Evolutionary conservation across 2,329 filamentous ascomycete species (phyloP).

Genomic region (Endoconidiophora laricicola): DNA sequence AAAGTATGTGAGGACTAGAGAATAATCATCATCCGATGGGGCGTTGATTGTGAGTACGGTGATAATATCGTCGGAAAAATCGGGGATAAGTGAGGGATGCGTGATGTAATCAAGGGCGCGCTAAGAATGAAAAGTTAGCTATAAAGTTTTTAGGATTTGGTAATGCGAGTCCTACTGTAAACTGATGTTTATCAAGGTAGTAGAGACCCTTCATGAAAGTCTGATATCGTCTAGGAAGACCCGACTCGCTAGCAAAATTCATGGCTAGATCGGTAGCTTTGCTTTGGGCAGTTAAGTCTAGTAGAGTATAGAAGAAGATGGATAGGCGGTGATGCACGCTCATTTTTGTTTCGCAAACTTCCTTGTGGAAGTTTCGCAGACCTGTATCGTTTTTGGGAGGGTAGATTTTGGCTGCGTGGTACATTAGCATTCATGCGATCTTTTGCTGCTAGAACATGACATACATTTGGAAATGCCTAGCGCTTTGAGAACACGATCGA

Average conservation of each 20-base stretch:
- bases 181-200: slow-evolving; percentile 59
- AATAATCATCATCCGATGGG: slow-evolving; percentile 43
- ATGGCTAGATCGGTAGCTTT: slow-evolving; percentile 29
- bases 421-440: neutral
- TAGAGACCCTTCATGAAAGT: slow-evolving; percentile 71
- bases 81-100: slow-evolving; percentile 62
- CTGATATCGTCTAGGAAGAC: slow-evolving; percentile 59
- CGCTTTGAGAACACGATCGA: slow-evolving; percentile 58
- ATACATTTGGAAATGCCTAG: slow-evolving; percentile 54
- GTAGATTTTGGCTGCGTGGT: slow-evolving; percentile 43
- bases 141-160: neutral
- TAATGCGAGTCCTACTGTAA: slow-evolving; percentile 30
- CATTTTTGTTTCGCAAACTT: slow-evolving; percentile 47
- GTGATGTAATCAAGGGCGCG: slow-evolving; percentile 58
- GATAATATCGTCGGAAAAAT: slow-evolving; percentile 72
- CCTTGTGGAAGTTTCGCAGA: slow-evolving; percentile 51
- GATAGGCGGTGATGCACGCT: slow-evolving; percentile 66
- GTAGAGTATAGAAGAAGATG: slow-evolving; percentile 67
- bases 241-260: slow-evolving; percentile 42
- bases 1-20: slow-evolving; percentile 61
- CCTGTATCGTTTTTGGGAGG: slow-evolving; percentile 55
- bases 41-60: slow-evolving; percentile 47
- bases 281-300: slow-evolving; percentile 46
- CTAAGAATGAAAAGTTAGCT: slow-evolving; percentile 20
- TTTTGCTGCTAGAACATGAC: neutral